These are phyloP conservation scores for Candida albicans DNA, from an alignment of 1,139 yeast species.

Conservation along the genomic window DNA sequence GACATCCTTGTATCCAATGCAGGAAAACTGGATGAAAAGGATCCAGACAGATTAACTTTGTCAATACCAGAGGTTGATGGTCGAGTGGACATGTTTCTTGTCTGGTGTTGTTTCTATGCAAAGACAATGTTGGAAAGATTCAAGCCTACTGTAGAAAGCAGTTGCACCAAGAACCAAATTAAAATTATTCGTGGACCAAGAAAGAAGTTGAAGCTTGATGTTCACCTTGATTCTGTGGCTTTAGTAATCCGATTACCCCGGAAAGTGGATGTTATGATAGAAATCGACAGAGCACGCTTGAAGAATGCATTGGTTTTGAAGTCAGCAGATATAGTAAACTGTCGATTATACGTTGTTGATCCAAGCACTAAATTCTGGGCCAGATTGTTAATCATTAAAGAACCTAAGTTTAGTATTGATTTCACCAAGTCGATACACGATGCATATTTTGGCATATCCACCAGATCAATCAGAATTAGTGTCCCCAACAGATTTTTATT, in stretches of 20 bases:
- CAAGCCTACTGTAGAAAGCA: slow-evolving; percentile 34
- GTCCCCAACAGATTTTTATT: slow-evolving; percentile 66
- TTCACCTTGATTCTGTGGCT: slow-evolving; percentile 42
- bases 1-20: slow-evolving; percentile 29
- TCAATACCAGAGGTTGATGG: slow-evolving; percentile 41
- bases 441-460: slow-evolving; percentile 22
- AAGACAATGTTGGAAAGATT: slow-evolving; percentile 34
- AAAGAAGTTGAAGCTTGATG: slow-evolving; percentile 30
- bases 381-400: slow-evolving; percentile 38
- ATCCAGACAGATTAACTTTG: slow-evolving; percentile 29
- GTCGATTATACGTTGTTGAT: slow-evolving; percentile 53
- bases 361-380: slow-evolving; percentile 54
- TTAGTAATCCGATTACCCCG: slow-evolving; percentile 51
- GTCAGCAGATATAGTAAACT: slow-evolving; percentile 31
- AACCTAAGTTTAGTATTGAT: slow-evolving; percentile 33
- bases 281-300: slow-evolving; percentile 40
- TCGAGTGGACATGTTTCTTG: slow-evolving; percentile 40
- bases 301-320: slow-evolving; percentile 30
- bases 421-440: slow-evolving; percentile 20
- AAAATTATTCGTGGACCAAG: slow-evolving; percentile 23
- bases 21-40: slow-evolving; percentile 21
- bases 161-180: slow-evolving; percentile 30
- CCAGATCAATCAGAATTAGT: slow-evolving; percentile 33
- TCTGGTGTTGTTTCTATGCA: slow-evolving; percentile 48
- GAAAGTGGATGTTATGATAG: slow-evolving; percentile 52